Evolutionary conservation across 2,329 filamentous ascomycete species (phyloP), one percentile per base, ranked within the genome.

Genomic region (Fusarium sp.): DNA sequence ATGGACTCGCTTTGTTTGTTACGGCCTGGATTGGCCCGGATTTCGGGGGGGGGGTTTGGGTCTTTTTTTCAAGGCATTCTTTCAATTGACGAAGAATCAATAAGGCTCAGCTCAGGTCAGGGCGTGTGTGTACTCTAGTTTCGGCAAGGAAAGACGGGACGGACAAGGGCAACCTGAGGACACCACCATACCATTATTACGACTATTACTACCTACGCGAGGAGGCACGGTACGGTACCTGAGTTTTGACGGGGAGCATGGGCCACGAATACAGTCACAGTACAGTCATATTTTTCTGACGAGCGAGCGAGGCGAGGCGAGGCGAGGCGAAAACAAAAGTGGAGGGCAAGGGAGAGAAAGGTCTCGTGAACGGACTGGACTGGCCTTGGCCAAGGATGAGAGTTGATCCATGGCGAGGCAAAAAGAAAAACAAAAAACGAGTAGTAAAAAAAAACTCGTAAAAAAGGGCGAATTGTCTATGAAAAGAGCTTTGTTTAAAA

Each of bases 121-220:
- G 48, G 65, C 76, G 76, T 81, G 79, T 80, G 43, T 48, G 43
- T 48, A 81, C 71, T 80, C 72, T 80, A 77, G 69, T 64, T 65
- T 70, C 71, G 68, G 50, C 61, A 63, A 50, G 66, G 65, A 69
- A 73, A 72, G 72, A 80, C 62, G 67, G 33, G 64, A 29, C 14
- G 24, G 45, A 29, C 48, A 52, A 65, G 79, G 79, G 79, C 76
- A 73, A 79, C 77, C 75, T 78, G 74, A 69, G 67, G 69, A 69
- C 64, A 70, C 29, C 48, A 52, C 48, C 16, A 52, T 50, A 52
- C 48, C 16, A 52, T 50, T 50, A 27, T 50, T 29, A 52, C 48
- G 48, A 31, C 24, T 52, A 52, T 29, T 27, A 31, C 48, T 52
- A 52, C 48, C 63, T 72, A 72, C 52, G 63, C 65, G 69, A 75